These are phyloP conservation scores for Evansstolkia leycettana DNA, from an alignment of 495 filamentous ascomycete genomes.

Conservation along the genomic window DNA sequence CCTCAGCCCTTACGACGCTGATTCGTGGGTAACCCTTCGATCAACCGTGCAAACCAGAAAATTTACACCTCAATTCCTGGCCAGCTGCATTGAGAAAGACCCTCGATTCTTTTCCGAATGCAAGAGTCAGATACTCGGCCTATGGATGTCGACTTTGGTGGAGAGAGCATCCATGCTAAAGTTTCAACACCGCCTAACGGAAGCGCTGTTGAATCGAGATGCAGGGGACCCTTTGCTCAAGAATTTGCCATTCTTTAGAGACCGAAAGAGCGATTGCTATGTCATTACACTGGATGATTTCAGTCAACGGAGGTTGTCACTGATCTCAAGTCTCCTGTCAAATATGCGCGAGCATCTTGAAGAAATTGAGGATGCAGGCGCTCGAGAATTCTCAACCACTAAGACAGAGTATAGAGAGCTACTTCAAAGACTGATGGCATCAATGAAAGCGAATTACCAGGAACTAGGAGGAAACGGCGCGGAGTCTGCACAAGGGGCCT, in stretches of 20 bases:
- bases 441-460: slow-evolving; percentile 59
- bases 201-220: slow-evolving; percentile 40
- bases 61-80: slow-evolving; percentile 49
- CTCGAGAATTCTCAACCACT: slow-evolving; percentile 17
- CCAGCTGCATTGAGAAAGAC: slow-evolving; percentile 41
- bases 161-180: slow-evolving; percentile 55
- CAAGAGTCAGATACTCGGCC: slow-evolving; percentile 34
- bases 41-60: slow-evolving; percentile 53
- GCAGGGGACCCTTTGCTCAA: slow-evolving; percentile 35
- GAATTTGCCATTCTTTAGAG: slow-evolving; percentile 50
- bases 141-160: slow-evolving; percentile 50
- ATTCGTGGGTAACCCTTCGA: slow-evolving; percentile 51
- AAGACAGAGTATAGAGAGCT: slow-evolving; percentile 43
- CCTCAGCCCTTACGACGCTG: slow-evolving; percentile 38
- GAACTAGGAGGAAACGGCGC: slow-evolving; percentile 35
- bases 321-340: slow-evolving; percentile 49
- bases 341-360: slow-evolving; percentile 52
- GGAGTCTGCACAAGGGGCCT: slow-evolving; percentile 35
- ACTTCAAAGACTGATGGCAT: slow-evolving; percentile 44
- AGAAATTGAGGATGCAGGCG: slow-evolving; percentile 16
- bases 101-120: slow-evolving; percentile 27
- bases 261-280: slow-evolving; percentile 25
- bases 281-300: slow-evolving; percentile 43
- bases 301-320: slow-evolving; percentile 40
- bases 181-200: slow-evolving; percentile 52